Percentiles rank a stretch among this genome's conserved stretches.
Conservation (phyloP, 1,139 yeast genomes). For the Yamadazyma membranifaciens region DNA sequence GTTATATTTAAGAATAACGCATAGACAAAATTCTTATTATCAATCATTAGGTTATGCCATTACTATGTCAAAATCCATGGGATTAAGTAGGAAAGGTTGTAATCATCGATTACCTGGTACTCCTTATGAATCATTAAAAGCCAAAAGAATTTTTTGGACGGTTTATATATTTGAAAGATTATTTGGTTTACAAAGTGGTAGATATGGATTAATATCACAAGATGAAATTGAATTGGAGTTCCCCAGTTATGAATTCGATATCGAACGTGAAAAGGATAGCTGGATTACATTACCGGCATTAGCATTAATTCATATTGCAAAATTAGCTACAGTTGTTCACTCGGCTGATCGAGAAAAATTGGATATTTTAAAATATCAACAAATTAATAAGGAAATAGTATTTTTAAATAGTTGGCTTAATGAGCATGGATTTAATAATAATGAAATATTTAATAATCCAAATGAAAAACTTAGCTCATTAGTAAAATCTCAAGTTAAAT, state of each 20-base stretch:
- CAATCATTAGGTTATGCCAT: slow-evolving; percentile 55
- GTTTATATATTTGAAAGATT: slow-evolving; percentile 56
- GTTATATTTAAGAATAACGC: slow-evolving; percentile 52
- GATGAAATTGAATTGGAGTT: slow-evolving; percentile 30
- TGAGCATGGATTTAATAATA: slow-evolving; percentile 35
- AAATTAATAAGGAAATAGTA: slow-evolving; percentile 33
- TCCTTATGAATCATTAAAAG: slow-evolving; percentile 49
- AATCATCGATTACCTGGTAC: slow-evolving; percentile 18
- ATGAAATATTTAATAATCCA: slow-evolving; percentile 24
- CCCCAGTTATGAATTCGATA: slow-evolving; percentile 33
- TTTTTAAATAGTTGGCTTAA: slow-evolving; percentile 34
- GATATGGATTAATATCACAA: slow-evolving; percentile 40
- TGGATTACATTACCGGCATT: slow-evolving; percentile 56
- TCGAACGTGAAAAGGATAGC: slow-evolving; percentile 39
- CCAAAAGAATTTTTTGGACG: slow-evolving; percentile 56
- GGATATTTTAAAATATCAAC: slow-evolving; percentile 30
- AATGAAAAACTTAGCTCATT: slow-evolving; percentile 20
- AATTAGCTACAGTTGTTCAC: slow-evolving; percentile 36
- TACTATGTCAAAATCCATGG: slow-evolving; percentile 57
- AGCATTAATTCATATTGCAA: slow-evolving; percentile 45
- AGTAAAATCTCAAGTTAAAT: slow-evolving; percentile 37
- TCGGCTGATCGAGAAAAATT: slow-evolving; percentile 27
- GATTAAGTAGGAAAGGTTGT: slow-evolving; percentile 33
- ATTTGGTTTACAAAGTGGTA: slow-evolving; percentile 55
- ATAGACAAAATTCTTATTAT: slow-evolving; percentile 57